Conservation (phyloP, 2,329 filamentous ascomycete species). For the Ceratocystis destructans region DNA sequence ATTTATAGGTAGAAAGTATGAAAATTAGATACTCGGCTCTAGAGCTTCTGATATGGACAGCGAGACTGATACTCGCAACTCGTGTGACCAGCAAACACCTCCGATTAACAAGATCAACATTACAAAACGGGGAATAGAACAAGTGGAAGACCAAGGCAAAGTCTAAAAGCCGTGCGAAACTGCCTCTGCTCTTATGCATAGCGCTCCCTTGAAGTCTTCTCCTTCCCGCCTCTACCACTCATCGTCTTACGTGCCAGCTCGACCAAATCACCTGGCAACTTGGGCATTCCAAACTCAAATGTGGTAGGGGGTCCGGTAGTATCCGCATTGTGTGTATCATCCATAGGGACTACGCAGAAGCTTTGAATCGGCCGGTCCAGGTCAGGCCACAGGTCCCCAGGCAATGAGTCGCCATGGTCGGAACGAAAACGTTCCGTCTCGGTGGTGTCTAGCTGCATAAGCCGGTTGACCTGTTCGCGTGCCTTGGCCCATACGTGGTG, state of each 20-base stretch:
- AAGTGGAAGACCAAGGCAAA: neutral
- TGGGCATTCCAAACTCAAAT: slow-evolving; percentile 11
- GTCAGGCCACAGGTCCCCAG: slow-evolving; percentile 75
- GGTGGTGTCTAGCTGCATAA: slow-evolving; percentile 58
- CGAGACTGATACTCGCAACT: slow-evolving; percentile 10
- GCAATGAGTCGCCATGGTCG: slow-evolving; percentile 75
- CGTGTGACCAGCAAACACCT: neutral
- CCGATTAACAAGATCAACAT: neutral
- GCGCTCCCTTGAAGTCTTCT: neutral
- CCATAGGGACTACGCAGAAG: slow-evolving; percentile 35
- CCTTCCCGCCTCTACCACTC: neutral
- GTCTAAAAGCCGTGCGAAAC: neutral
- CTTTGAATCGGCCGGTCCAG: slow-evolving; percentile 46
- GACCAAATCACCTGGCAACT: slow-evolving; percentile 12
- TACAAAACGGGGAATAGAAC: neutral
- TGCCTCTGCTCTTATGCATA: neutral
- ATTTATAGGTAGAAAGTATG: neutral
- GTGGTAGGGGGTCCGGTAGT: neutral
- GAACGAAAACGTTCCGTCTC: slow-evolving; percentile 66
- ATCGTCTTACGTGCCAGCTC: slow-evolving; percentile 10
- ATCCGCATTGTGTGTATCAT: slow-evolving; percentile 22
- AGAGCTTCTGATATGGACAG: neutral
- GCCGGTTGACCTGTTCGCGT: slow-evolving; percentile 57
- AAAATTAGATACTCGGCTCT: slow-evolving; percentile 4
- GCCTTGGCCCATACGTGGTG: slow-evolving; percentile 64